Percentiles rank a stretch among this genome's conserved stretches.
Conservation (phyloP, 2,329 filamentous ascomycete species). For the Alternaria consortialis region DNA sequence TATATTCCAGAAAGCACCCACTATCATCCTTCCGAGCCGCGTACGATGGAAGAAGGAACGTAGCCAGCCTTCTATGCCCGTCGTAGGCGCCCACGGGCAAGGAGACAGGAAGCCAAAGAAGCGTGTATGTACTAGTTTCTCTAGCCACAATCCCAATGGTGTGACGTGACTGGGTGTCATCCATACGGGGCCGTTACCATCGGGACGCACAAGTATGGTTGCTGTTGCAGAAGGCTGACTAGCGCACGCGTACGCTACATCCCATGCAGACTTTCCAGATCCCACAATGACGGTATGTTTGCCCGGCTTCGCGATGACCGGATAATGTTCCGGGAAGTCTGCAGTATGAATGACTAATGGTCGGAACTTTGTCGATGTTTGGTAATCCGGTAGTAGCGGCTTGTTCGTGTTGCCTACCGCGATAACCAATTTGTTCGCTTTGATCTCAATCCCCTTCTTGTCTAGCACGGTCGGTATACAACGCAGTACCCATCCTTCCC, state of each 20-base stretch:
- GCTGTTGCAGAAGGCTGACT: constrained; percentile 56
- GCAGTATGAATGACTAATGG: constrained; percentile 67
- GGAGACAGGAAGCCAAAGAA: constrained; percentile 78
- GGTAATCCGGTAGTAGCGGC: constrained; percentile 63
- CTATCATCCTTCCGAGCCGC: constrained; percentile 63
- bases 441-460: constrained; percentile 41
- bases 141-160: constrained; percentile 72
- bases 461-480: constrained; percentile 13
- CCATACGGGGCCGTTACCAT: constrained; percentile 68
- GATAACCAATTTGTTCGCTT: constrained; percentile 64
- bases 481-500: constrained; percentile 31
- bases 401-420: constrained; percentile 69
- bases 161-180: constrained; percentile 70
- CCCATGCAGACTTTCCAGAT: constrained; percentile 70
- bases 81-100: constrained; percentile 73
- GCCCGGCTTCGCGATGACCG: constrained; percentile 49
- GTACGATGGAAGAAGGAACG: constrained; percentile 67
- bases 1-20: constrained; percentile 65
- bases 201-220: constrained; percentile 66
- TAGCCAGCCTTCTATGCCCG: constrained; percentile 64
- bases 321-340: constrained; percentile 58
- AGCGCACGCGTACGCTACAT: constrained; percentile 68
- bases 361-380: constrained; percentile 60
- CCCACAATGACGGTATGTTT: constrained; percentile 63
- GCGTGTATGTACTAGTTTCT: constrained; percentile 72